These are phyloP conservation scores for Galerina marginata DNA, from an alignment of 768 basidiomycete genomes.

Conservation along the genomic window DNA sequence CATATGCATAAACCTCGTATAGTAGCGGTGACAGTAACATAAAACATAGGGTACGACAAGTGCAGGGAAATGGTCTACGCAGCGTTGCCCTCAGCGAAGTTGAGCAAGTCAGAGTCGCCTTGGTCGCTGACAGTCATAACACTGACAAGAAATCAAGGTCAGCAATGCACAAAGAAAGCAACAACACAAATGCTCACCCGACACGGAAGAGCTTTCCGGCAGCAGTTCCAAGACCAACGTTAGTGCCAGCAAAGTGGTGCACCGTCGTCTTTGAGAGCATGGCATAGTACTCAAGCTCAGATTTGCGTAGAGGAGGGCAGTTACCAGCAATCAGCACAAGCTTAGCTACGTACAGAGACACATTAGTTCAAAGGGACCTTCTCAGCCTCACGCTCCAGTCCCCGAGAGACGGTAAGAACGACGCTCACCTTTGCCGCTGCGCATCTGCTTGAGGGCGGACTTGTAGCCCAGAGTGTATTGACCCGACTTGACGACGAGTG, in stretches of 20 bases:
- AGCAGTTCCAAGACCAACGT: constrained; percentile 97
- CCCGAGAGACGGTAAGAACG: constrained; percentile 63
- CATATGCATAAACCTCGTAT: constrained; percentile 8
- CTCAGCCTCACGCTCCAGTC: constrained; percentile 99
- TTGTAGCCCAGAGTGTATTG: constrained; percentile 98
- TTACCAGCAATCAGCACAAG: constrained; percentile 98
- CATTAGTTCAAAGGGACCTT: constrained; percentile 92
- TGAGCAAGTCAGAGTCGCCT: constrained; percentile 95
- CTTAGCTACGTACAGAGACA: constrained; percentile 68
- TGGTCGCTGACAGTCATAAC: constrained; percentile 97
- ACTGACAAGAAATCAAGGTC: constrained; percentile 45
- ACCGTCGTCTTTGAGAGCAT: constrained; percentile 99
- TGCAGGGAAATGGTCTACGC: constrained; percentile 47
- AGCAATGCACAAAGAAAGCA: constrained; percentile 23
- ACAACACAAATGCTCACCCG: constrained; percentile 54
- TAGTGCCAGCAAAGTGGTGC: constrained; percentile 97
- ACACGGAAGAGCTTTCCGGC: constrained; percentile 99
- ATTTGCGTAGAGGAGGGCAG: constrained; percentile 98
- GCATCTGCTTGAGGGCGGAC: constrained; percentile 98
- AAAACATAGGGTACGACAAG: constrained; percentile 11
- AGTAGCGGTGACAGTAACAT: neutral
- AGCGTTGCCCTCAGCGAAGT: constrained; percentile 76
- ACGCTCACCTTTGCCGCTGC: constrained; percentile 91
- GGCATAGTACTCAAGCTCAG: constrained; percentile 99
- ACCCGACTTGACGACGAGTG: constrained; percentile 98